These are phyloP conservation scores for Geotrichum ghanense DNA, from an alignment of 805 yeast species.

Conservation along the genomic window DNA sequence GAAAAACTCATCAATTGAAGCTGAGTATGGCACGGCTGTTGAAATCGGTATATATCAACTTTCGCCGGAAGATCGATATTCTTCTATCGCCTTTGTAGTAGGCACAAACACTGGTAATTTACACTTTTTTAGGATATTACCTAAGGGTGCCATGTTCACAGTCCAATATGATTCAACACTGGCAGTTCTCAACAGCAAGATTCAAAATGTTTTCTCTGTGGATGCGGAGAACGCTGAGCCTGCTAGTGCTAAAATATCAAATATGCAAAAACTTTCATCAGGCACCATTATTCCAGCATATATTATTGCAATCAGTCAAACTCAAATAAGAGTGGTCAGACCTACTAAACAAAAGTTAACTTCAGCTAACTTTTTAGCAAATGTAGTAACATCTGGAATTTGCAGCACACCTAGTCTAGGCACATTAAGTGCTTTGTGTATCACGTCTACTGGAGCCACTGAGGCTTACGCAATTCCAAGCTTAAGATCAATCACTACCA, in stretches of 20 bases:
- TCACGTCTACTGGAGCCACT: conserved; percentile 14
- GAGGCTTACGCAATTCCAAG: conserved; percentile 44
- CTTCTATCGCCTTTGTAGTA: conserved; percentile 59
- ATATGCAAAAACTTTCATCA: conserved; percentile 45
- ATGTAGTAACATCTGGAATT: conserved; percentile 39
- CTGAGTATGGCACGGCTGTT: conserved; percentile 40
- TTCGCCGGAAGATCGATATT: conserved; percentile 48
- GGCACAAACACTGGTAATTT: conserved; percentile 75
- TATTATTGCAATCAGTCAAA: conserved; percentile 40
- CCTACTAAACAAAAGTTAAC: conserved; percentile 52
- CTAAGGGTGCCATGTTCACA: conserved; percentile 40
- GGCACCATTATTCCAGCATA: conserved; percentile 56
- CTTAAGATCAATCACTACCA: conserved; percentile 42
- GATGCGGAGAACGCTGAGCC: conserved; percentile 50
- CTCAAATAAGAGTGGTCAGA: conserved; percentile 52
- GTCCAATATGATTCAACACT: conserved; percentile 43
- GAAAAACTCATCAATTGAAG: background rate
- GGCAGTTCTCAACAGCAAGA: conserved; percentile 29
- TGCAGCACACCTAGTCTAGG: conserved; percentile 35
- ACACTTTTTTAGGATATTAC: conserved; percentile 51
- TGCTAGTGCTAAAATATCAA: conserved; percentile 49
- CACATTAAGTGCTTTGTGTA: conserved; percentile 22
- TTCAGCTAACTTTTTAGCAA: conserved; percentile 48
- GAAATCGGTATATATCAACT: conserved; percentile 66
- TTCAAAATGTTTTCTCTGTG: conserved; percentile 29